Conservation (phyloP, 257 asterid genomes). For the Sherardia arvensis region DNA sequence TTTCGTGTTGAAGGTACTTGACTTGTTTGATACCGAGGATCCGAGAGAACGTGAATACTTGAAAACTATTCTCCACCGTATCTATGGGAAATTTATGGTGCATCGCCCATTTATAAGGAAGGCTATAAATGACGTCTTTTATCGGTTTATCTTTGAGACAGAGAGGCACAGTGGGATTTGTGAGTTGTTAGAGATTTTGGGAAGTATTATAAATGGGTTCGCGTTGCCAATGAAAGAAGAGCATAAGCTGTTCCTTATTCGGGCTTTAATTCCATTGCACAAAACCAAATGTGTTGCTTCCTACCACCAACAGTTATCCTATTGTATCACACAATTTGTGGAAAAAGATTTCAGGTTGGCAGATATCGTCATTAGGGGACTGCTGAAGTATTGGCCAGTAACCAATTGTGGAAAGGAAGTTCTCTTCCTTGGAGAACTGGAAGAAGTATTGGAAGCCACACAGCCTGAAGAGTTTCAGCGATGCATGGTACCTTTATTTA, state of each 20-base stretch:
- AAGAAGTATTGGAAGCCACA: slow-evolving; percentile 74
- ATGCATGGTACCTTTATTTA: slow-evolving; percentile 73
- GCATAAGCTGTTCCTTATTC: slow-evolving; percentile 71
- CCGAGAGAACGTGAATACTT: slow-evolving; percentile 82
- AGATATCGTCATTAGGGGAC: slow-evolving; percentile 58
- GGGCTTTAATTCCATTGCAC: slow-evolving; percentile 81
- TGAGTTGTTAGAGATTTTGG: slow-evolving; percentile 83
- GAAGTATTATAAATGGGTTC: slow-evolving; percentile 81
- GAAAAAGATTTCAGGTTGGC: slow-evolving; percentile 86
- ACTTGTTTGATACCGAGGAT: slow-evolving; percentile 80
- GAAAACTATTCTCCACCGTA: slow-evolving; percentile 82
- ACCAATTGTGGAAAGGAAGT: slow-evolving; percentile 87
- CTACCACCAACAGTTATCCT: slow-evolving; percentile 75
- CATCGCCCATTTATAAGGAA: slow-evolving; percentile 88
- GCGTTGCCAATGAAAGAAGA: slow-evolving; percentile 95
- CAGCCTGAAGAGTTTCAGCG: slow-evolving; percentile 74
- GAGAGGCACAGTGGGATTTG: slow-evolving; percentile 68
- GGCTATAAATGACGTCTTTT: slow-evolving; percentile 67
- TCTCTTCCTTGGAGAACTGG: slow-evolving; percentile 79
- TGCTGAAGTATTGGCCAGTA: slow-evolving; percentile 82
- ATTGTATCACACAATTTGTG: slow-evolving; percentile 69
- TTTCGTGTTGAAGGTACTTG: slow-evolving; percentile 61
- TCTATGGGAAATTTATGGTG: slow-evolving; percentile 90
- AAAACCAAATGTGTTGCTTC: slow-evolving; percentile 55
- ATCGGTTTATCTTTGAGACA: slow-evolving; percentile 72